A percentile compares a stretch with the other conserved stretches of the same genome.
phyloP scores from a whole-genome alignment of 169 alveolate species.

The Eimeria necatrix region DNA sequence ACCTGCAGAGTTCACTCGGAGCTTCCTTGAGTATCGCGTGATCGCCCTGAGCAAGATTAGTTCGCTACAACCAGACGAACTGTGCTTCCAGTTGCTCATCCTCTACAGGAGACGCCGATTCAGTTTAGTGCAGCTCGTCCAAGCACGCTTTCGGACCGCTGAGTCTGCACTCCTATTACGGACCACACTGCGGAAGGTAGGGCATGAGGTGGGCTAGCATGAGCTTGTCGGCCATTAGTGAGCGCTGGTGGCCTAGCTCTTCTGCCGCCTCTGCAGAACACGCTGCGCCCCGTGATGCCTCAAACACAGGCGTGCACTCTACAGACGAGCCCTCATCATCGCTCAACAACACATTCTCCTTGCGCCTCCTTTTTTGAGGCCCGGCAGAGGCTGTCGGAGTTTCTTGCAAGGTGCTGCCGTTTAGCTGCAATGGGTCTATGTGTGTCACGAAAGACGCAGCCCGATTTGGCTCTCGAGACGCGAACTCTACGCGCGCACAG shows the following conservation, averaged over 20 bases:
- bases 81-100: conserved; percentile 11
- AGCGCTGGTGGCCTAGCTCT: conserved; percentile 29
- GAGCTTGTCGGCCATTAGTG: conserved; percentile 73
- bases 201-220: conserved; percentile 69
- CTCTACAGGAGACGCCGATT: background rate
- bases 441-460: background rate
- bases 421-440: background rate
- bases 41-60: conserved; percentile 31
- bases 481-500: conserved; percentile 68
- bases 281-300: background rate
- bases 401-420: conserved; percentile 11
- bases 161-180: background rate
- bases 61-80: conserved; percentile 21
- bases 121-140: background rate
- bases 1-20: background rate
- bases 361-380: conserved; percentile 13
- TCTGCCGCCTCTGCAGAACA: conserved; percentile 34
- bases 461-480: conserved; percentile 16
- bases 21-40: conserved; percentile 25
- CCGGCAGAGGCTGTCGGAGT: background rate
- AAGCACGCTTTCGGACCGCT: background rate
- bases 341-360: conserved; percentile 12
- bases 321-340: conserved; percentile 15
- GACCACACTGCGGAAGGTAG: conserved; percentile 63
- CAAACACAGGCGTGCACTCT: conserved; percentile 37